phyloP scores from a whole-genome alignment of 176 grass and related monocot species.

The Triticum aestivum region IWGSC_CS_RefSeq_v2.1 NC_057805.1:325705525-325706024 shows the following conservation, averaged over 20 bases:
- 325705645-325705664: not conserved
- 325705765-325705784: not conserved
- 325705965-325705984: too few relatives aligned
- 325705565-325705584: not conserved
- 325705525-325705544: not conserved
- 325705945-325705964: too few relatives aligned
- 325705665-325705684: not conserved
- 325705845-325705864: too few relatives aligned
- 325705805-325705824: too few relatives aligned
- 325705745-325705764: not conserved
- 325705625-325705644: not conserved
- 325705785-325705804: too few relatives aligned
- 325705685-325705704: not conserved
- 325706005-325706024: too few relatives aligned
- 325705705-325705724: not conserved
- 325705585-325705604: not conserved
- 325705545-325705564: slow-evolving; percentile 26
- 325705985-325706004: too few relatives aligned
- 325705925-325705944: too few relatives aligned
- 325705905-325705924: too few relatives aligned
- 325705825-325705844: too few relatives aligned
- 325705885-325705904: too few relatives aligned
- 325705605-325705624: not conserved
- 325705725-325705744: not conserved
- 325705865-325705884: too few relatives aligned